phyloP scores from a whole-genome alignment of 768 basidiomycete species.

The Suillus tomentosus region DNA sequence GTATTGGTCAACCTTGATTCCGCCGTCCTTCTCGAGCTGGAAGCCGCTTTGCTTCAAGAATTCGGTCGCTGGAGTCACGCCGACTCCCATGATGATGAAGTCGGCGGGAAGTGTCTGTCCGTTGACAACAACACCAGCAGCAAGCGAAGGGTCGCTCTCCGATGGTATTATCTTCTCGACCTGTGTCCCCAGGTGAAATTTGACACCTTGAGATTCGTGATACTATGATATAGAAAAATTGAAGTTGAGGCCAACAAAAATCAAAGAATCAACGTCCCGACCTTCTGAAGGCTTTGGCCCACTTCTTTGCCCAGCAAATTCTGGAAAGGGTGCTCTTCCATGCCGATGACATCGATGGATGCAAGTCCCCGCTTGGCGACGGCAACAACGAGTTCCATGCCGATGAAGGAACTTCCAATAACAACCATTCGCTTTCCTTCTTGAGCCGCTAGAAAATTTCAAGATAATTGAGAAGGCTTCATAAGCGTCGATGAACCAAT shows the following conservation, averaged over 20 bases:
- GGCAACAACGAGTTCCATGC: conserved; percentile 89
- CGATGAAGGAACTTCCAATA: conserved; percentile 89
- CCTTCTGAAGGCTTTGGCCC: conserved; percentile 77
- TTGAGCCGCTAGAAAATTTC: conserved; percentile 48
- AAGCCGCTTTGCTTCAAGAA: conserved; percentile 75
- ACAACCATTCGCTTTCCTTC: conserved; percentile 79
- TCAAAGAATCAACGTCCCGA: conserved; percentile 25
- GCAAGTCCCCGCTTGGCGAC: conserved; percentile 72
- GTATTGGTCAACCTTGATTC: conserved; percentile 75
- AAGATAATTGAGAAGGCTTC: conserved; percentile 6
- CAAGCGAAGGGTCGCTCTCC: conserved; percentile 53
- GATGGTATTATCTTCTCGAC: conserved; percentile 68
- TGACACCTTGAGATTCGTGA: conserved; percentile 80
- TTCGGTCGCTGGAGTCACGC: conserved; percentile 80
- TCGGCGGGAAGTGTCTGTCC: conserved; percentile 69
- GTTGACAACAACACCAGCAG: conserved; percentile 65
- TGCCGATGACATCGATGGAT: conserved; percentile 82
- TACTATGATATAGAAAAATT: conserved; percentile 43
- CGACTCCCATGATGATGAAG: conserved; percentile 83
- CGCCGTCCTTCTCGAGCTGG: conserved; percentile 72
- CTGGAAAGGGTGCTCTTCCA: conserved; percentile 81
- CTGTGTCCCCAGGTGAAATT: conserved; percentile 76
- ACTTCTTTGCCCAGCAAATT: conserved; percentile 78
- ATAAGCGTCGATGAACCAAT: conserved; percentile 2
- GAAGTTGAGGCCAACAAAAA: not conserved